Evolutionary conservation across 2,329 filamentous ascomycete genomes (phyloP).

Genomic region (Rutstroemia sp.): DNA sequence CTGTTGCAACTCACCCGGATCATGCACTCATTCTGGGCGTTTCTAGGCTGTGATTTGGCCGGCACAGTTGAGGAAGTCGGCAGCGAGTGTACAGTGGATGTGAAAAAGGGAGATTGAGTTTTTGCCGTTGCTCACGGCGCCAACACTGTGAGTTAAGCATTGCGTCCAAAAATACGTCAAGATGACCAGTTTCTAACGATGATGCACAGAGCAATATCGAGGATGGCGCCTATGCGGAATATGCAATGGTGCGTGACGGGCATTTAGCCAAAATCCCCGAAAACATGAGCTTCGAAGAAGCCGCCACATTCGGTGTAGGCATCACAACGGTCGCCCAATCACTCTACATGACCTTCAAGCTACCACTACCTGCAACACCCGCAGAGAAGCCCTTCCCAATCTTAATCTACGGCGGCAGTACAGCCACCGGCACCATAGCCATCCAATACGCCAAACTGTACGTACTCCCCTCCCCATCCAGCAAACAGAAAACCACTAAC

Average conservation of each 20-base stretch:
- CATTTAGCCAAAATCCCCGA: conserved; percentile 37
- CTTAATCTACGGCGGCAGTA: conserved; percentile 27
- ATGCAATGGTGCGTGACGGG: conserved; percentile 30
- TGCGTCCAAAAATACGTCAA: background rate
- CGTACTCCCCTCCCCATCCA: conserved; percentile 15
- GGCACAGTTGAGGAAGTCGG: conserved; percentile 14
- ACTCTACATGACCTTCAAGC: conserved; percentile 9
- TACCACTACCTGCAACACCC: background rate
- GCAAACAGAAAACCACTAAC: background rate
- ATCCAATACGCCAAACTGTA: conserved; percentile 28
- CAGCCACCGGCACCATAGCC: conserved; percentile 24
- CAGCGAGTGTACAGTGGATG: background rate
- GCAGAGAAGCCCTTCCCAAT: conserved; percentile 19
- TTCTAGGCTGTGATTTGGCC: conserved; percentile 1
- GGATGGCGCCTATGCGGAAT: conserved; percentile 21
- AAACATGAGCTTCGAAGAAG: conserved; percentile 37
- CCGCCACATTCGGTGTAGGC: conserved; percentile 26
- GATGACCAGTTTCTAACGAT: background rate
- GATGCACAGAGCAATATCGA: conserved; percentile 2
- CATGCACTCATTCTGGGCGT: too few species aligned
- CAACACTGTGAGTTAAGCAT: background rate
- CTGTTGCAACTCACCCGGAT: background rate
- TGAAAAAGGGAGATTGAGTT: background rate
- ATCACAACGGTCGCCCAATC: conserved; percentile 10
- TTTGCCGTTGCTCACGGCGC: background rate